These are phyloP conservation scores for Apostasia shenzhenica DNA, from an alignment of 106 monocot species.

Conservation along the genomic window DNA sequence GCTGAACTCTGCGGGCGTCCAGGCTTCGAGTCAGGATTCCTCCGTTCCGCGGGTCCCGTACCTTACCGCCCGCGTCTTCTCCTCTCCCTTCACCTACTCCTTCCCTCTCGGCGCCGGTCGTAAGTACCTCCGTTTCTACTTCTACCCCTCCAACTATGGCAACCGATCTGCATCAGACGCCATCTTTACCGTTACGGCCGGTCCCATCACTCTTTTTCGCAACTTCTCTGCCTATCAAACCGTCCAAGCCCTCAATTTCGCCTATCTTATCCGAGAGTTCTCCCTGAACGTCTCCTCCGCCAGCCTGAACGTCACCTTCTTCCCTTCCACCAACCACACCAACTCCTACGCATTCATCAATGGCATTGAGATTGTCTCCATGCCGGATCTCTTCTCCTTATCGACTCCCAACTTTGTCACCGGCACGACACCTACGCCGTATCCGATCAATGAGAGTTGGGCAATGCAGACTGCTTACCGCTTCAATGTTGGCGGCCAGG, in stretches of 20 bases:
- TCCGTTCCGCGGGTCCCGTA: conserved; percentile 28
- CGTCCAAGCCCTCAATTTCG: conserved; percentile 39
- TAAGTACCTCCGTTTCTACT: conserved; percentile 48
- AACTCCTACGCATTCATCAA: conserved; percentile 54
- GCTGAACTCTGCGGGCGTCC: conserved; percentile 9
- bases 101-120: conserved; percentile 58
- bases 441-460: conserved; percentile 13
- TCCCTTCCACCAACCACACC: conserved; percentile 21
- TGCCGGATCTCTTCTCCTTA: conserved; percentile 34
- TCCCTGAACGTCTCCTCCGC: conserved; percentile 31
- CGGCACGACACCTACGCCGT: neutral
- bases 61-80: conserved; percentile 42
- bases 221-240: conserved; percentile 57
- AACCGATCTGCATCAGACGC: conserved; percentile 18
- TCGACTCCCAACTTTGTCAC: conserved; percentile 5
- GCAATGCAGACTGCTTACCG: conserved; percentile 47
- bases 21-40: conserved; percentile 16
- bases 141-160: conserved; percentile 32
- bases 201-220: conserved; percentile 32
- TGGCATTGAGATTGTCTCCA: conserved; percentile 59
- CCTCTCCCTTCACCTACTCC: conserved; percentile 44
- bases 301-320: conserved; percentile 40
- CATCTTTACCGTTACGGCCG: conserved; percentile 46
- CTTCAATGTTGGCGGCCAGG: conserved; percentile 56
- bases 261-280: conserved; percentile 35